Evolutionary conservation across 129 eudicot genomes (phyloP), one percentile per base, ranked within the genome.

Genomic region (Escallonia rubra): DNA sequence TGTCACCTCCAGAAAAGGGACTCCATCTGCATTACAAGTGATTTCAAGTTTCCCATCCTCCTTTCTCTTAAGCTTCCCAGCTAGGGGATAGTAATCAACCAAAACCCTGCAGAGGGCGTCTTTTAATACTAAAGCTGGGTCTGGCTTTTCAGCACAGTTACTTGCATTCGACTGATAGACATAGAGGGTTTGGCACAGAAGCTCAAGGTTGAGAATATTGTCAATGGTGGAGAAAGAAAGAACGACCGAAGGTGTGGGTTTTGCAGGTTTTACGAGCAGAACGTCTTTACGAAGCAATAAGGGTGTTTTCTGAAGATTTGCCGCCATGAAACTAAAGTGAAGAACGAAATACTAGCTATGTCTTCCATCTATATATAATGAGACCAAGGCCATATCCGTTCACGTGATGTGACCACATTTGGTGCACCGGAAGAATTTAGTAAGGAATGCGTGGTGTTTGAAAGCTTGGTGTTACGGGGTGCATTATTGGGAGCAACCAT

Each of bases 201-300:
- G 47, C 43, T 71, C 75, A 47, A 71, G 48, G 75, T 71, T 52
- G 0, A 8, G 53, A 61, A 60, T 58, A 56, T 61, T 71, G 61
- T 71, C 75, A 8, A 71, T 71, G 48, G 75, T 50, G 65, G 75
- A 71, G 39, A 71, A 23, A 60, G 59, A 70, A 61, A 71, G 75
- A 61, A 59, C 43, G 11, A 51, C 38, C 8, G 43, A 41, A 50
- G 75, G 75, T 16, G 59, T 71, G 45, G 68, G 23, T 71, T 61
- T 16, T 50, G 75, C 67, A 49, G 75, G 75, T 46, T 61, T 71
- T 38, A 71, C 75, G 43, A 71, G 67, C 7, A 50, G 13, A 14
- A 71, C 75, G 61, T 71, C 75, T 3, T 71, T 71, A 41, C 61
- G 75, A 51, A 71, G 52, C 9, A 52, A 52, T 46, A 71, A 61